Evolutionary conservation across 1,139 yeast genomes (phyloP).

Genomic region (Hyphopichia buzzinii): DNA sequence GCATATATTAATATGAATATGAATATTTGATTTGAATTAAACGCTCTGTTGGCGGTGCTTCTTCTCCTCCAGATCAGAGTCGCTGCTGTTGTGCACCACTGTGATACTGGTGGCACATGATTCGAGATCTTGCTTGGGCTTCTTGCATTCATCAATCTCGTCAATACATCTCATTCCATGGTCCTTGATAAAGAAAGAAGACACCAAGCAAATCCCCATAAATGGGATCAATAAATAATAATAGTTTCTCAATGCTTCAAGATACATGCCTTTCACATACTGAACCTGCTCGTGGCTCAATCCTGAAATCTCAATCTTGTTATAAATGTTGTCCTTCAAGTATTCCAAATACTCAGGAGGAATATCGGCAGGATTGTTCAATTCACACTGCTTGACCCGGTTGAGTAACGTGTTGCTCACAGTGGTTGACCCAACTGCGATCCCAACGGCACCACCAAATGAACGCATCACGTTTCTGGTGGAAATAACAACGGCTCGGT

Average conservation of each 20-base stretch:
- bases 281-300: slow-evolving; percentile 20
- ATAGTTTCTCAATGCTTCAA: slow-evolving; percentile 35
- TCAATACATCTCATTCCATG: slow-evolving; percentile 39
- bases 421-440: slow-evolving; percentile 24
- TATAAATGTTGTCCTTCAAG: slow-evolving; percentile 17
- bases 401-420: slow-evolving; percentile 17
- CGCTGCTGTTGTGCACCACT: neutral
- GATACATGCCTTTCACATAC: slow-evolving; percentile 28
- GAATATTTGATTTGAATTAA: no score
- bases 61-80: neutral
- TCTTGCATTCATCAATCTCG: slow-evolving; percentile 16
- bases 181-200: slow-evolving; percentile 37
- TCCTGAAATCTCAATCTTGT: slow-evolving; percentile 12
- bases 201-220: slow-evolving; percentile 35
- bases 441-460: slow-evolving; percentile 52
- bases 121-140: slow-evolving; percentile 6
- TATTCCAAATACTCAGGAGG: slow-evolving; percentile 14
- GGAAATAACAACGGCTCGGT: slow-evolving; percentile 56
- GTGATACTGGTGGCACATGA: slow-evolving; percentile 7
- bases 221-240: slow-evolving; percentile 42
- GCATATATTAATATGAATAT: no score
- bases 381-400: slow-evolving; percentile 3
- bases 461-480: slow-evolving; percentile 52
- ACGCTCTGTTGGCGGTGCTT: neutral
- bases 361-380: slow-evolving; percentile 6